A percentile compares a stretch with the other conserved stretches of the same genome.
These are phyloP conservation scores for barley (Hordeum vulgare) DNA, from an alignment of 176 grass and related monocot species.

Conservation along the genomic window DNA sequence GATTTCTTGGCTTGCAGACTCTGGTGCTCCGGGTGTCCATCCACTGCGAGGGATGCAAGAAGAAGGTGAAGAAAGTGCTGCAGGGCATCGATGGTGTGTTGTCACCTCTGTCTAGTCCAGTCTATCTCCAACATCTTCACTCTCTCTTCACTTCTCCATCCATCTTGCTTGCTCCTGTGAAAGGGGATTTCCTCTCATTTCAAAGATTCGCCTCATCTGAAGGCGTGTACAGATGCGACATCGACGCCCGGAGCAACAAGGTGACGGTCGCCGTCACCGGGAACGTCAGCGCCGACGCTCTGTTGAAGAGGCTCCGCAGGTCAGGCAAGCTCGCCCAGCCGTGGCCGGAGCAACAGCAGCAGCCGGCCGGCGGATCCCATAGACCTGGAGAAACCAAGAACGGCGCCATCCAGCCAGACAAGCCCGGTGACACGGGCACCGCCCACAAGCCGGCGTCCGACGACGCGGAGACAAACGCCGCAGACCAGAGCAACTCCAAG, in stretches of 20 bases:
- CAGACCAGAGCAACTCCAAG: background rate
- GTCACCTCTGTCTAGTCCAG: background rate
- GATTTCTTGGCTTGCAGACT: slow-evolving; percentile 11
- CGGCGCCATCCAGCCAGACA: background rate
- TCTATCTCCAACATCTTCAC: background rate
- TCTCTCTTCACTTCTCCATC: background rate
- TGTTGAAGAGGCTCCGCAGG: slow-evolving; percentile 32
- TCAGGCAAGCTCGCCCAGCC: slow-evolving; percentile 24
- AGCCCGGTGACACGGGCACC: background rate
- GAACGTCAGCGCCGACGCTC: slow-evolving; percentile 7
- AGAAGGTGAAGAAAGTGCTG: slow-evolving; percentile 47
- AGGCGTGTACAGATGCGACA: slow-evolving; percentile 31
- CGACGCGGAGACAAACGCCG: background rate
- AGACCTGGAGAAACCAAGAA: background rate
- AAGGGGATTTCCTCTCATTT: background rate
- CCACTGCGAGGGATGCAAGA: slow-evolving; percentile 54
- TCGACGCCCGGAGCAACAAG: slow-evolving; percentile 30
- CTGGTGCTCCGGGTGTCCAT: slow-evolving; percentile 37
- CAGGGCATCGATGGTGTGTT: slow-evolving; percentile 35
- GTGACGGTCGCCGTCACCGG: slow-evolving; percentile 33
- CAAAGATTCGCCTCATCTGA: background rate
- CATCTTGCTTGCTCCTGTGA: background rate
- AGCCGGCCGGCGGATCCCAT: background rate
- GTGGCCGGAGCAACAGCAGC: slow-evolving; percentile 15
- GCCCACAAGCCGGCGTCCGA: background rate